Percentiles rank a stretch among this genome's conserved stretches.
phyloP scores from a whole-genome alignment of 768 basidiomycete species.

The Suillus subaureus region DNA sequence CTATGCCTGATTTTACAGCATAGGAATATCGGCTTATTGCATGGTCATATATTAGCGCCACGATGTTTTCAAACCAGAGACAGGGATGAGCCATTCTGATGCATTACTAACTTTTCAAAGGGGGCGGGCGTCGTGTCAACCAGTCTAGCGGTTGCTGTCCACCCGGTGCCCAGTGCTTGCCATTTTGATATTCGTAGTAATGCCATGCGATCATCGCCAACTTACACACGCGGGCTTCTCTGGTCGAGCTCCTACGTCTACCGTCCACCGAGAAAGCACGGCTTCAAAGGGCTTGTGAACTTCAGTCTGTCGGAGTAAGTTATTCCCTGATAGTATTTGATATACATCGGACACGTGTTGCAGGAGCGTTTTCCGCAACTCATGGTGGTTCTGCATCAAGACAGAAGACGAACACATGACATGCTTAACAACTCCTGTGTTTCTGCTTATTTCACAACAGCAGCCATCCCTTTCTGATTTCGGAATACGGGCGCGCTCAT shows the following conservation, averaged over 20 bases:
- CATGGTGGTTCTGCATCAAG: background rate
- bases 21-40: background rate
- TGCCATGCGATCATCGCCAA: background rate
- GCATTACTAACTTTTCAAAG: background rate
- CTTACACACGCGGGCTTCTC: background rate
- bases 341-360: background rate
- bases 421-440: background rate
- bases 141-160: too few relatives aligned
- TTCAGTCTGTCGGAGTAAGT: background rate
- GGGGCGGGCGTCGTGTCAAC: too few relatives aligned
- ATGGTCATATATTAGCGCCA: background rate
- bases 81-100: background rate
- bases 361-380: background rate
- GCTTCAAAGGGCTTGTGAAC: background rate
- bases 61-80: background rate
- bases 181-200: background rate
- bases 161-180: too few relatives aligned
- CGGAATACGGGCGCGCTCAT: background rate
- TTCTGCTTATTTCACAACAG: background rate
- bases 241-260: background rate
- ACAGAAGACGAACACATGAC: background rate
- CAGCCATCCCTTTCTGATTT: background rate
- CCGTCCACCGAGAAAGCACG: background rate
- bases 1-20: background rate
- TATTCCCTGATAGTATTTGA: background rate